These are phyloP conservation scores for Haplosporangium sp. DNA, from an alignment of 371 early-diverging fungal genomes.

Conservation along the genomic window DNA sequence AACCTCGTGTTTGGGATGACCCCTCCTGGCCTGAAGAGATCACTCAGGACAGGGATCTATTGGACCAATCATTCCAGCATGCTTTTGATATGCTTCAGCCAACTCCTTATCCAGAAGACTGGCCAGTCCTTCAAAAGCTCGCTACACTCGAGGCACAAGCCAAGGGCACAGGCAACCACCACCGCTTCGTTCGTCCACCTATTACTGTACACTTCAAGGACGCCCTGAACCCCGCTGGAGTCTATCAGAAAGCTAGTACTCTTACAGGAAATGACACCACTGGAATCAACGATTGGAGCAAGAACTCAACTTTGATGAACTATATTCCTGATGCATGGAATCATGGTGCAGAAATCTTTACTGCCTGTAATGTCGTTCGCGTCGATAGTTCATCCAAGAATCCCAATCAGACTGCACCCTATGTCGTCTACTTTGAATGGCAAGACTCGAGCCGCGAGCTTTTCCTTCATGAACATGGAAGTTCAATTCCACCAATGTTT, in stretches of 20 bases:
- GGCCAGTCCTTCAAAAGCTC: constrained; percentile 56
- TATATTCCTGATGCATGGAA: constrained; percentile 61
- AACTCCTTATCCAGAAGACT: constrained; percentile 52
- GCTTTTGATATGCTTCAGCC: constrained; percentile 56
- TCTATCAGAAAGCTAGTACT: constrained; percentile 49
- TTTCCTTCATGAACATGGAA: constrained; percentile 43
- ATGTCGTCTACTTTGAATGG: constrained; percentile 59
- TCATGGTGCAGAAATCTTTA: constrained; percentile 59
- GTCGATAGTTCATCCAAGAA: constrained; percentile 43
- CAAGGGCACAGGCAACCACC: constrained; percentile 37
- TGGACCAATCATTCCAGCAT: constrained; percentile 52
- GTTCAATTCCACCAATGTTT: constrained; percentile 48
- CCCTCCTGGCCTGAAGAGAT: constrained; percentile 54
- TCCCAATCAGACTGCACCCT: constrained; percentile 19
- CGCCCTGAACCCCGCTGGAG: constrained; percentile 55
- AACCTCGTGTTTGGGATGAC: constrained; percentile 54
- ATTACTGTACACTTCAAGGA: constrained; percentile 57
- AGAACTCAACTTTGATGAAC: constrained; percentile 57
- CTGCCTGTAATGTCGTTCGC: constrained; percentile 47
- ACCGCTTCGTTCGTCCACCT: constrained; percentile 54
- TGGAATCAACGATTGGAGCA: constrained; percentile 59
- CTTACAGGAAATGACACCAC: constrained; percentile 58
- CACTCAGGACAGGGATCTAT: constrained; percentile 34
- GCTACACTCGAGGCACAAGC: constrained; percentile 54
- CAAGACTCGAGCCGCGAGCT: constrained; percentile 36